These are phyloP conservation scores for Penicillium polonicum DNA, from an alignment of 2,329 filamentous ascomycete genomes.

Conservation along the genomic window DNA sequence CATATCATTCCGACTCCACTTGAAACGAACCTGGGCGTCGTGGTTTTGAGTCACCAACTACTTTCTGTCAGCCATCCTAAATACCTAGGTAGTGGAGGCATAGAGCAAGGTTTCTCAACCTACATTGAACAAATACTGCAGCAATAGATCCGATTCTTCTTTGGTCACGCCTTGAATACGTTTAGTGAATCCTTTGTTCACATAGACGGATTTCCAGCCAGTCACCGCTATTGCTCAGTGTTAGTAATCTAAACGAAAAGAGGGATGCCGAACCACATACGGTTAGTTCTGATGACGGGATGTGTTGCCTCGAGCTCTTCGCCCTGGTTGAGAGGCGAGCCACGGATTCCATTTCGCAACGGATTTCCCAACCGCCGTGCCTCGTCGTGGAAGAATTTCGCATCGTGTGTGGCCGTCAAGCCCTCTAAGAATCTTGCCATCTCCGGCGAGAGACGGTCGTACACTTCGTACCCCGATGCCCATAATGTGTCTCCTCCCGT, in stretches of 20 bases:
- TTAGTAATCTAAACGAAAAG: background rate
- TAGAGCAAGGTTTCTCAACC: background rate
- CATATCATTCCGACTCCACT: background rate
- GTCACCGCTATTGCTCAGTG: background rate
- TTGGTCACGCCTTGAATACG: background rate
- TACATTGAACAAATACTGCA: background rate
- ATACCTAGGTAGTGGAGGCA: background rate
- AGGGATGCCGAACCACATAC: background rate
- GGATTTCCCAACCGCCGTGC: background rate
- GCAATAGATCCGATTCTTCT: background rate
- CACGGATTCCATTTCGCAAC: background rate
- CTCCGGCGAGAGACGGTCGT: slow-evolving; percentile 39
- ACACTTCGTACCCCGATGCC: slow-evolving; percentile 34
- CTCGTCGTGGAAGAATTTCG: background rate
- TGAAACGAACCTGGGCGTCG: background rate
- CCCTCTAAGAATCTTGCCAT: slow-evolving; percentile 39
- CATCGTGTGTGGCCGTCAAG: slow-evolving; percentile 37
- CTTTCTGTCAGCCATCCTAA: background rate
- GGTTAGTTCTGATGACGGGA: background rate
- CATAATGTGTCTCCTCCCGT: background rate
- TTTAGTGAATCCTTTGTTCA: background rate
- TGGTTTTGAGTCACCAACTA: background rate
- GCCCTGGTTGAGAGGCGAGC: background rate
- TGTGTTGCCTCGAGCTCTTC: background rate
- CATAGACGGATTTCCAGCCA: background rate